These are phyloP conservation scores for Nicotiana sylvestris DNA, from an alignment of 257 asterid genomes.

Conservation along the genomic window DNA sequence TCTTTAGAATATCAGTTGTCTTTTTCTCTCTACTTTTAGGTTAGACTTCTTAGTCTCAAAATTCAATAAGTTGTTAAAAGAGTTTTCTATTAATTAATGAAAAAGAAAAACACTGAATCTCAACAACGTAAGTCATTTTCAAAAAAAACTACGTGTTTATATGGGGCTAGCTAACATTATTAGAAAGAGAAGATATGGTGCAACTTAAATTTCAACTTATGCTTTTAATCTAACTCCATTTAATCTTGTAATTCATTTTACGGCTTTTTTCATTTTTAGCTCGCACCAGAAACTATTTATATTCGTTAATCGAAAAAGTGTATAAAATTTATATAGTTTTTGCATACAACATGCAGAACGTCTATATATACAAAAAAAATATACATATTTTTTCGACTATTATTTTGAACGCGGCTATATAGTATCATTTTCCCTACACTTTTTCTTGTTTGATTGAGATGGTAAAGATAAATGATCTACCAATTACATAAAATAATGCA, in stretches of 20 bases:
- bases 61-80: not conserved
- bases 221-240: not conserved
- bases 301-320: no score
- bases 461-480: not conserved
- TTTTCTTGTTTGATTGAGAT: not conserved
- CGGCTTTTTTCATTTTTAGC: no score
- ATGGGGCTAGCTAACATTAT: not conserved
- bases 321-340: no score
- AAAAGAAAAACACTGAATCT: not conserved
- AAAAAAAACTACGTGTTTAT: not conserved
- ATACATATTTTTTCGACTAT: no score
- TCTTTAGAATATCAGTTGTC: not conserved
- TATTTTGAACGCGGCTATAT: no score
- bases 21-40: not conserved
- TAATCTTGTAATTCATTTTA: not conserved
- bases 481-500: not conserved
- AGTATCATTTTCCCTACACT: no score
- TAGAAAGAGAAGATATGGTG: not conserved
- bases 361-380: no score
- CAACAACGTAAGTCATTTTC: not conserved
- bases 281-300: no score
- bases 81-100: not conserved
- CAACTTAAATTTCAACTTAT: not conserved
- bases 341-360: no score
- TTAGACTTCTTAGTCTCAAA: not conserved